Evolutionary conservation across 2,329 filamentous ascomycete species (phyloP).

Genomic region (Penicillium sp.): DNA sequence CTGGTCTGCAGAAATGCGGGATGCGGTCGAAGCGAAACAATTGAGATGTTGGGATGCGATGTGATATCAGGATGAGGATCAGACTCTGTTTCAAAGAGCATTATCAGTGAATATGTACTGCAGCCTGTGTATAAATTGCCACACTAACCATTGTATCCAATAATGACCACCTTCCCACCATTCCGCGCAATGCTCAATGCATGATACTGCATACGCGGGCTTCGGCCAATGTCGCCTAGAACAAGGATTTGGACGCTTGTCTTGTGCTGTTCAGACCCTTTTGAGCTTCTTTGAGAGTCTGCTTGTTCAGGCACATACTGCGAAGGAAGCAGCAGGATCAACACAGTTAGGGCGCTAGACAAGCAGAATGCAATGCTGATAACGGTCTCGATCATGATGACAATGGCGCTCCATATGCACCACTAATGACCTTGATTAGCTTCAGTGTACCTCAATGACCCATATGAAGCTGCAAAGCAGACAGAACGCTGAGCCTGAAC

Average conservation of each 20-base stretch:
- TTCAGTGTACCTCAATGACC: not conserved
- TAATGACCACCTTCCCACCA: conserved; percentile 73
- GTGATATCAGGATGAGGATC: conserved; percentile 73
- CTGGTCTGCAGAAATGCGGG: conserved; percentile 64
- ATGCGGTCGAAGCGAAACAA: conserved; percentile 66
- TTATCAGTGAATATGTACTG: conserved; percentile 4
- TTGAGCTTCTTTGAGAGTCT: conserved; percentile 17
- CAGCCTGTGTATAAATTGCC: not conserved
- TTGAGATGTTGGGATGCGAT: conserved; percentile 63
- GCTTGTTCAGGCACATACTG: conserved; percentile 43
- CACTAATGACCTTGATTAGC: not conserved
- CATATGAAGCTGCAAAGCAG: not conserved
- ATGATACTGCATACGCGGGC: conserved; percentile 98
- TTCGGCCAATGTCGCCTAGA: conserved; percentile 89
- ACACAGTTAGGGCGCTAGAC: conserved; percentile 48
- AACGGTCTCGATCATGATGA: conserved; percentile 35
- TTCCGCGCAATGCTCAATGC: conserved; percentile 84
- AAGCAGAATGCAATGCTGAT: conserved; percentile 42
- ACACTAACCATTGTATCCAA: conserved; percentile 74
- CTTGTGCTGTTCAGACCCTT: conserved; percentile 25
- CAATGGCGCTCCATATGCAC: not conserved
- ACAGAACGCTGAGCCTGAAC: not conserved
- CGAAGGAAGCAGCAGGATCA: conserved; percentile 53
- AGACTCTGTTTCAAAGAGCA: conserved; percentile 56
- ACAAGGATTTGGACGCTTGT: conserved; percentile 76